Conservation (phyloP, 768 basidiomycete species). For the Dendrothele bispora region DNA sequence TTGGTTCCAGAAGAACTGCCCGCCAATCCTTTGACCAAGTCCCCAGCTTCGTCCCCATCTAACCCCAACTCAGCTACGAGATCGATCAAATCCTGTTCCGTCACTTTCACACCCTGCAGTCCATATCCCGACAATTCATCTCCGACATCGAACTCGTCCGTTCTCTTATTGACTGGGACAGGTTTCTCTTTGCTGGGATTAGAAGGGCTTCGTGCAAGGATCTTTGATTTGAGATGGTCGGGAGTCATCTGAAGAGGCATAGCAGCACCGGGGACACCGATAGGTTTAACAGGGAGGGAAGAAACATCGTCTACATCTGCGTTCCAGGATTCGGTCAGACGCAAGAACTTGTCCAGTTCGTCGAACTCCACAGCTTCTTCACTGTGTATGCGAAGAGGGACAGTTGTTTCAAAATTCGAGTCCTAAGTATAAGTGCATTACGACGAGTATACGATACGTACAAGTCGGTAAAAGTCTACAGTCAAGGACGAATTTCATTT, state of each 20-base stretch:
- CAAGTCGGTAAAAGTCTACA: constrained; percentile 74
- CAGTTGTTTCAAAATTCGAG: no score
- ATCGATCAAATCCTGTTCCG: constrained; percentile 69
- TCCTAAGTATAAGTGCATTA: constrained; percentile 9
- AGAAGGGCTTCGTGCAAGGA: constrained; percentile 38
- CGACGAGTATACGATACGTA: constrained; percentile 43
- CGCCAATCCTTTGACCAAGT: constrained; percentile 66
- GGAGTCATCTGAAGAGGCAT: constrained; percentile 80
- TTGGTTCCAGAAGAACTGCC: constrained; percentile 22
- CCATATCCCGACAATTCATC: constrained; percentile 70
- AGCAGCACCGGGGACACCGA: constrained; percentile 81
- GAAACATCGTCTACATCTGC: constrained; percentile 61
- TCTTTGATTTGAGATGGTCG: constrained; percentile 62
- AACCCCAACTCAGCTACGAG: constrained; percentile 77
- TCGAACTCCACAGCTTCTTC: constrained; percentile 84
- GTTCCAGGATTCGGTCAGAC: constrained; percentile 71
- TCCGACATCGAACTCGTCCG: constrained; percentile 61
- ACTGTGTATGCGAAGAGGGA: constrained; percentile 45
- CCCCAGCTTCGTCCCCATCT: constrained; percentile 73
- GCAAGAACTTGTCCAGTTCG: constrained; percentile 70
- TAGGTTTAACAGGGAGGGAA: constrained; percentile 53
- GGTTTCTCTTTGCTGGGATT: constrained; percentile 42
- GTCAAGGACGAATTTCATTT: constrained; percentile 6
- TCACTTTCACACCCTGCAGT: constrained; percentile 74
- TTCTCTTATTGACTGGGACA: constrained; percentile 55